These are phyloP conservation scores for Fragaria vesca DNA, from an alignment of 306 rosid genomes.

Conservation along the genomic window DNA sequence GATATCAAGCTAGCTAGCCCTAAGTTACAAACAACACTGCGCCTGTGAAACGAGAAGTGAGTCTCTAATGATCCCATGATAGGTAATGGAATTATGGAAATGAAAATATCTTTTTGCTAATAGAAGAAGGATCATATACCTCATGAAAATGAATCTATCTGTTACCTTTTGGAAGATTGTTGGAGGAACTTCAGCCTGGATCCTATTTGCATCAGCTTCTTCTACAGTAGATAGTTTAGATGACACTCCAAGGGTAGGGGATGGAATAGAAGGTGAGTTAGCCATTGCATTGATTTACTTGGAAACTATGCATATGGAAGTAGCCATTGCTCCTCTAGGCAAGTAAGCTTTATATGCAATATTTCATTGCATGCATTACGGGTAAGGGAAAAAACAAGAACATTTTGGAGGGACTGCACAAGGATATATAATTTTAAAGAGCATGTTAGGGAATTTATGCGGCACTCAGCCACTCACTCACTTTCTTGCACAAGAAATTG, in stretches of 20 bases:
- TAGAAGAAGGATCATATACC: neutral
- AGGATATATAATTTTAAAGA: neutral
- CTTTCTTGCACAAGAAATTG: neutral
- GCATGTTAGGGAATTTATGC: neutral
- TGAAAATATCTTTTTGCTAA: neutral
- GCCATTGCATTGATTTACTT: constrained; percentile 21
- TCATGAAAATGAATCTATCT: neutral
- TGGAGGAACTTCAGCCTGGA: constrained; percentile 14
- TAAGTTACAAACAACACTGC: neutral
- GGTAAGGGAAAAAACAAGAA: neutral
- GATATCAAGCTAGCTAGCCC: neutral
- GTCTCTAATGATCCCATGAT: neutral
- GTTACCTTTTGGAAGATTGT: constrained; percentile 28
- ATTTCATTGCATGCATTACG: neutral
- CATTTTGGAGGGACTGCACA: neutral
- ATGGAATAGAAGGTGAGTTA: constrained; percentile 36
- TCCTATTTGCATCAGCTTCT: constrained; percentile 22
- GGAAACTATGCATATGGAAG: constrained; percentile 5
- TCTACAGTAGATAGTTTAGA: constrained; percentile 9
- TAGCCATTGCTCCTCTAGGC: neutral
- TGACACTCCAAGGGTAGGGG: constrained; percentile 27
- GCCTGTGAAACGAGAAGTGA: neutral
- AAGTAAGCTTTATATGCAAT: neutral
- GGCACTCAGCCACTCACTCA: neutral
- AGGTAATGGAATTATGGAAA: neutral